Percentiles rank a stretch among this genome's conserved stretches.
phyloP scores from a whole-genome alignment of 1,139 yeast genomes.

The Lodderomyces elongisporus region DNA sequence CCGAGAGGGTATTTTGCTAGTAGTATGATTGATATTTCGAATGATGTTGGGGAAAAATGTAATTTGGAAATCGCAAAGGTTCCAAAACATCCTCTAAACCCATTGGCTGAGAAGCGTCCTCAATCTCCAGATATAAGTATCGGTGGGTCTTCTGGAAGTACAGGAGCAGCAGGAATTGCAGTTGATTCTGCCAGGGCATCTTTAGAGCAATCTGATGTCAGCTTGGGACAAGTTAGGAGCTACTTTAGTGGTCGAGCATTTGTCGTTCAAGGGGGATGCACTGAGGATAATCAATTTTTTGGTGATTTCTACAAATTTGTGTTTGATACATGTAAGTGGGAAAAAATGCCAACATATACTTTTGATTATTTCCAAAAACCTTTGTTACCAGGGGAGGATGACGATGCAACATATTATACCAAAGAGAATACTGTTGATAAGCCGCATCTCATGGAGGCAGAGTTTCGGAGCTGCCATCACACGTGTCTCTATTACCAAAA shows the following conservation, averaged over 20 bases:
- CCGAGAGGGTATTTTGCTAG: conserved; percentile 42
- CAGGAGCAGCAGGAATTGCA: conserved; percentile 2
- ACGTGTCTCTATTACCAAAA: conserved; percentile 32
- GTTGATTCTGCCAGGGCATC: conserved; percentile 2
- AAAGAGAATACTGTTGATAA: conserved; percentile 22
- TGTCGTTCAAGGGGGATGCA: conserved; percentile 41
- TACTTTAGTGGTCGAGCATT: conserved; percentile 28
- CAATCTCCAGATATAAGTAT: conserved; percentile 5
- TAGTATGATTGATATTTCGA: conserved; percentile 22
- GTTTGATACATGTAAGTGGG: conserved; percentile 36
- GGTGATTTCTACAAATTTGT: conserved; percentile 32
- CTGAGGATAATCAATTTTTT: conserved; percentile 25
- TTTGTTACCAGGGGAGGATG: conserved; percentile 27
- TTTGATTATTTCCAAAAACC: conserved; percentile 33
- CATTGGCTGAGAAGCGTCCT: neutral
- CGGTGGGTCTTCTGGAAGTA: conserved; percentile 5
- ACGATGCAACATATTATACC: conserved; percentile 18
- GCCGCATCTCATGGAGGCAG: conserved; percentile 37
- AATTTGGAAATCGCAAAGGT: conserved; percentile 7
- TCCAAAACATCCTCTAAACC: neutral
- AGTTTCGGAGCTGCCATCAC: conserved; percentile 41
- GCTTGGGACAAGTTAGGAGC: conserved; percentile 12
- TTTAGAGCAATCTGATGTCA: conserved; percentile 4
- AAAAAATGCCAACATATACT: conserved; percentile 27
- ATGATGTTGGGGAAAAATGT: conserved; percentile 20